Conservation (phyloP, 805 yeast genomes). For the Cyberlindnera suaveolens region DNA sequence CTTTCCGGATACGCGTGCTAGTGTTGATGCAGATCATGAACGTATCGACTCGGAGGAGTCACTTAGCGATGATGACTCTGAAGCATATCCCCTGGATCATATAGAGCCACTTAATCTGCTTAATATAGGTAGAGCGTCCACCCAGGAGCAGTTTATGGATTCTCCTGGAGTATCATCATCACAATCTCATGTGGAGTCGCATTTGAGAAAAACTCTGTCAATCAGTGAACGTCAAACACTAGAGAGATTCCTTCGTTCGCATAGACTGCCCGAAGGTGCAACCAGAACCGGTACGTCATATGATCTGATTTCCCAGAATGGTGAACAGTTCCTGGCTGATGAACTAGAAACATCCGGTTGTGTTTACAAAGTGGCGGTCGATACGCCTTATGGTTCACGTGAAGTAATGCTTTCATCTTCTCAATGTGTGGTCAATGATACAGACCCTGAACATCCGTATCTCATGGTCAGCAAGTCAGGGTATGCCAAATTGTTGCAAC, state of each 20-base stretch:
- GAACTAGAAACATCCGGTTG: conserved; percentile 7
- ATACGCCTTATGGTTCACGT: conserved; percentile 10
- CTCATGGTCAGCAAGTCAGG: conserved; percentile 25
- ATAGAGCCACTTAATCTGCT: too few relatives aligned
- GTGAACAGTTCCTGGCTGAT: conserved; percentile 19
- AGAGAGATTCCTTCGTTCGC: conserved; percentile 3
- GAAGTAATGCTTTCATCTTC: conserved; percentile 19
- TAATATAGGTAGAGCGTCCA: too few relatives aligned
- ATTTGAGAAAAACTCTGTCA: too few relatives aligned
- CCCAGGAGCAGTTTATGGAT: too few relatives aligned
- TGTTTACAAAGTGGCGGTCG: conserved; percentile 11
- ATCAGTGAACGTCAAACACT: not conserved
- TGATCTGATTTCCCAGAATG: conserved; percentile 11
- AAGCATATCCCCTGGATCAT: too few relatives aligned
- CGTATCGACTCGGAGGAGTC: too few relatives aligned
- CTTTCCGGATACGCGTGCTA: too few relatives aligned
- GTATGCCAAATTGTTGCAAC: conserved; percentile 13
- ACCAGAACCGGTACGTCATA: conserved; percentile 14
- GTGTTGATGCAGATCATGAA: too few relatives aligned
- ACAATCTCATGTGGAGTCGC: too few relatives aligned
- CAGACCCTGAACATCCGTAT: conserved; percentile 20
- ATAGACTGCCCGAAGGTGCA: conserved; percentile 8
- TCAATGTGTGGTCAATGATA: conserved; percentile 21
- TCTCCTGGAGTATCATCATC: too few relatives aligned
- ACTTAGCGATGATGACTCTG: too few relatives aligned